Evolutionary conservation across 352 stramenopile species (phyloP).

Genomic region (Albugo laibachii): DNA sequence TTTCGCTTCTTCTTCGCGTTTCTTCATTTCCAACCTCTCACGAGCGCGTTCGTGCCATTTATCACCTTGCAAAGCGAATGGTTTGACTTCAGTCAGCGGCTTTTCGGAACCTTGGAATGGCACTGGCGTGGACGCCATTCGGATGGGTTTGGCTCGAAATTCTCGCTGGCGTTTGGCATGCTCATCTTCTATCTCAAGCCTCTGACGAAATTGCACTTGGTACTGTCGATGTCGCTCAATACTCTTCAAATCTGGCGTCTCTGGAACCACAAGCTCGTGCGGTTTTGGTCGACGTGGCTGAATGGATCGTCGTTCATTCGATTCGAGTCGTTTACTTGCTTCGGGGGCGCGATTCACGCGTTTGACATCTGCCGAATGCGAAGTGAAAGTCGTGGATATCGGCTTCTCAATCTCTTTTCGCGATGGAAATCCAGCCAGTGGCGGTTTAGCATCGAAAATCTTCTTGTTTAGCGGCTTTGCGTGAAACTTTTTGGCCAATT

Average conservation of each 20-base stretch:
- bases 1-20: constrained; percentile 32
- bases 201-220: constrained; percentile 38
- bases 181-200: constrained; percentile 31
- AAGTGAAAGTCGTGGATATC: background rate
- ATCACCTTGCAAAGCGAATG: constrained; percentile 37
- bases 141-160: constrained; percentile 68
- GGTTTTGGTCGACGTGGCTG: too few relatives aligned
- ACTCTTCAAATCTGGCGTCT: constrained; percentile 52
- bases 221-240: constrained; percentile 50
- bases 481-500: constrained; percentile 62
- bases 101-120: constrained; percentile 50
- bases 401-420: constrained; percentile 17
- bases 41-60: constrained; percentile 31
- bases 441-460: constrained; percentile 23
- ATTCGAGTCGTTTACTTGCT: background rate
- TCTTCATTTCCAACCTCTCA: constrained; percentile 29
- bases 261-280: constrained; percentile 15
- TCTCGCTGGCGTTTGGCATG: constrained; percentile 27
- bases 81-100: constrained; percentile 45
- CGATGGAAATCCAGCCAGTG: constrained; percentile 4
- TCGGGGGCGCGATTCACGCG: constrained; percentile 11
- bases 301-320: too few relatives aligned
- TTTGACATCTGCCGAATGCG: constrained; percentile 18
- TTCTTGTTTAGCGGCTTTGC: constrained; percentile 32
- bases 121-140: constrained; percentile 23